phyloP scores from a whole-genome alignment of 1,139 yeast genomes.

The Ogataea hybrid region DNA sequence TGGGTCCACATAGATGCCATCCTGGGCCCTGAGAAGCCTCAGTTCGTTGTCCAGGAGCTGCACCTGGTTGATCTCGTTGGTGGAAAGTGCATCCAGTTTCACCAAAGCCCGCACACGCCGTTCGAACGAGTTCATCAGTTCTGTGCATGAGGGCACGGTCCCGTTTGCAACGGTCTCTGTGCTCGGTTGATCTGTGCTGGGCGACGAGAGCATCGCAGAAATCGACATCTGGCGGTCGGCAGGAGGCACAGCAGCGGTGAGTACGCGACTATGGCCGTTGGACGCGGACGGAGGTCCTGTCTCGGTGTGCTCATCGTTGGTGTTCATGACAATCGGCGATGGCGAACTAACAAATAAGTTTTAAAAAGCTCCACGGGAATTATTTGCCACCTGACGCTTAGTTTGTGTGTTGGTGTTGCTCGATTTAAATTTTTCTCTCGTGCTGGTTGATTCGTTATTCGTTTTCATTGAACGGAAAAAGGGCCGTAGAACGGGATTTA shows the following conservation, averaged over 20 bases:
- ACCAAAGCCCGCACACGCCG: slow-evolving; percentile 24
- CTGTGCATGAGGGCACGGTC: slow-evolving; percentile 10
- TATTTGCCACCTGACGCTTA: slow-evolving; percentile 9
- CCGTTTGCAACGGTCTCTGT: slow-evolving; percentile 3
- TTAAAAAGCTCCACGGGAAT: slow-evolving; percentile 8
- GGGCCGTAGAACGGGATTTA: background rate
- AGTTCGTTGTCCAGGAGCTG: slow-evolving; percentile 29
- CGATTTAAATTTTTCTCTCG: slow-evolving; percentile 13
- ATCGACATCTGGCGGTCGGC: slow-evolving; percentile 24
- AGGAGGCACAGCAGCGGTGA: slow-evolving; percentile 1
- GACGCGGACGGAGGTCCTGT: slow-evolving; percentile 8
- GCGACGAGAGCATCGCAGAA: slow-evolving; percentile 23
- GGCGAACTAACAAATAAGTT: slow-evolving; percentile 5
- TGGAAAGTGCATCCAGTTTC: slow-evolving; percentile 25
- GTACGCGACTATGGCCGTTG: slow-evolving; percentile 8
- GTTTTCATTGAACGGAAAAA: slow-evolving; percentile 7
- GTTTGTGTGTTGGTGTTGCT: slow-evolving; percentile 13
- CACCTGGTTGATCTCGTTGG: slow-evolving; percentile 24
- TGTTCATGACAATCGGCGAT: slow-evolving; percentile 4
- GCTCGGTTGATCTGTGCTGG: slow-evolving; percentile 4
- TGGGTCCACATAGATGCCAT: slow-evolving; percentile 27
- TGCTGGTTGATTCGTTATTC: slow-evolving; percentile 11
- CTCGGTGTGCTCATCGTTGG: slow-evolving; percentile 6
- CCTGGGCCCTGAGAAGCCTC: slow-evolving; percentile 25
- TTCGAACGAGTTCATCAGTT: slow-evolving; percentile 24